Base-by-base conservation (phyloP, 2,329 filamentous ascomycete species). In the Colletotrichum sidae region DNA sequence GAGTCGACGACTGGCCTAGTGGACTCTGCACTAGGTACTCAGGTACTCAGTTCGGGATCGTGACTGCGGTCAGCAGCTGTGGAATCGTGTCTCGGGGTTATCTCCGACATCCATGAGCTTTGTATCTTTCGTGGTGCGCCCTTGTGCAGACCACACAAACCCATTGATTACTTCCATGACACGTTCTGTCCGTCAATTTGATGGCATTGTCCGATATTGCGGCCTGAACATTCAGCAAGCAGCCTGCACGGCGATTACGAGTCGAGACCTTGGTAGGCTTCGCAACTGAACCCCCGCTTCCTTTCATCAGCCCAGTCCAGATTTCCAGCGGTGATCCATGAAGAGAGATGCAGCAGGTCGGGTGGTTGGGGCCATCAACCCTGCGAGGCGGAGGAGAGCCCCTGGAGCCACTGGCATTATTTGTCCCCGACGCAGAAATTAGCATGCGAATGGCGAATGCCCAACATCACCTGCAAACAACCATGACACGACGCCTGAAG, bases 281-380 rank as follows among this genome's bases (percentile, higher is more conserved):
- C 17, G 17, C 17, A 17, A 17, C 17, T 17, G 17, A 35, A 58
- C 55, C 45, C 55, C 55, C 55, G 55, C 55, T 51, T 50, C 25
- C 15, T 57, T 17, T 10, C n/a, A 9, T 6, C 46, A 41, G 46
- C 55, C 46, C 37, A 35, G 45, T 15, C 42, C 41, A 11, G 15
- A 46, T 25, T 25, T 4, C 15, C 47, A 60, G 56, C 61, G 50
- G 45, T 64, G 38, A 64, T 25, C 61, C 56, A 55, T 52, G 57
- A 15, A 41, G 25, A 35, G 57, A 52, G 57, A 44, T 52, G 56
- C 42, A 55, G 39, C 41, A 44, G 42, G 33, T 47, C 50, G 50
- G 37, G 51, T 60, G 61, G 51, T 47, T 55, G 56, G 57, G 57
- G 37, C 41, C 58, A 17, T 56, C 49, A 62, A 56, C 52, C 62